These are phyloP conservation scores for Aspergillus sp. DNA, from an alignment of 2,329 filamentous ascomycete genomes.

Conservation along the genomic window DNA sequence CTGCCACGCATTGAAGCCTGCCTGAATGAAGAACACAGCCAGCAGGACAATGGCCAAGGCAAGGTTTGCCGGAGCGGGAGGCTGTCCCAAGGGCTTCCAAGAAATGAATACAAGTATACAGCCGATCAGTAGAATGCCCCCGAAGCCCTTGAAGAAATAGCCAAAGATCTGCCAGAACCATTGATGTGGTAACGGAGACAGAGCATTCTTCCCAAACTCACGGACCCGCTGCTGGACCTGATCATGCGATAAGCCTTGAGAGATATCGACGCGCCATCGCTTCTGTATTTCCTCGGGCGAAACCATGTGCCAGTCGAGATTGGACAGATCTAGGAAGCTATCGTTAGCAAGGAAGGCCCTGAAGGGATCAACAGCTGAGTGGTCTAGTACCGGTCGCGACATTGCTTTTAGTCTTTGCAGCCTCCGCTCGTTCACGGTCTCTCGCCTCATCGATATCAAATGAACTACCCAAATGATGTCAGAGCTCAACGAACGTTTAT, in stretches of 20 bases:
- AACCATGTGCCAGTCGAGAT: conserved; percentile 65
- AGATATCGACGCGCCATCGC: conserved; percentile 59
- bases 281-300: conserved; percentile 59
- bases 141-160: conserved; percentile 79
- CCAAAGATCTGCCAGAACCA: conserved; percentile 60
- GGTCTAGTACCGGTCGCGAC: conserved; percentile 48
- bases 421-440: conserved; percentile 46
- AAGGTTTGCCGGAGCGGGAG: conserved; percentile 69
- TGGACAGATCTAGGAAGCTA: conserved; percentile 53
- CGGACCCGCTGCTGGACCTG: conserved; percentile 57
- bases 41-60: conserved; percentile 73
- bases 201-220: conserved; percentile 67
- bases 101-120: conserved; percentile 73
- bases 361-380: not conserved
- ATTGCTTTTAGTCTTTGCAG: conserved; percentile 47
- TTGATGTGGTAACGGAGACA: conserved; percentile 65
- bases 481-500: not conserved
- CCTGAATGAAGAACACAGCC: conserved; percentile 69
- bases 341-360: not conserved
- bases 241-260: conserved; percentile 61
- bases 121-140: conserved; percentile 68
- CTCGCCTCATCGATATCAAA: conserved; percentile 60
- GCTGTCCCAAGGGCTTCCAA: conserved; percentile 73
- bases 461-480: conserved; percentile 37
- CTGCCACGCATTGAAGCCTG: conserved; percentile 69